phyloP scores from a whole-genome alignment of 2,329 filamentous ascomycete genomes.

The Aspergillus tamarii region DNA sequence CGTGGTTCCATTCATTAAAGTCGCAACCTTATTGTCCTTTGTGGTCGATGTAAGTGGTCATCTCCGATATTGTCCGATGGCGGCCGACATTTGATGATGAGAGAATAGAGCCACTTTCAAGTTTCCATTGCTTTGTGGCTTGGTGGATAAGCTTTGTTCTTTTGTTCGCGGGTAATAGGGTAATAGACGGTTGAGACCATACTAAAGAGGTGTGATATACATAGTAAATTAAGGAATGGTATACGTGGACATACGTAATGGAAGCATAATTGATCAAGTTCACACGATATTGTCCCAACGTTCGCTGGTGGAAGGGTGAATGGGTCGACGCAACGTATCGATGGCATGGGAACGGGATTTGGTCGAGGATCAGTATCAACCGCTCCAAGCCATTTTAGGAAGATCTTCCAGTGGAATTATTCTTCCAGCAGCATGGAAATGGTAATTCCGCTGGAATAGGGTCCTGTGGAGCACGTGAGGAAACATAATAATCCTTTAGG shows the following conservation, averaged over 20 bases:
- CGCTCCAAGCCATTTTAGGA: not conserved
- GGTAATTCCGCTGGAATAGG: not conserved
- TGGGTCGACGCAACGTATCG: too few species aligned
- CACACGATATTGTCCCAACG: not conserved
- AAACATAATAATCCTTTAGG: not conserved
- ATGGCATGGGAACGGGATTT: not conserved
- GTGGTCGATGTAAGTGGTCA: not conserved
- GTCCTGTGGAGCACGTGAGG: not conserved
- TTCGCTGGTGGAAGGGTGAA: not conserved
- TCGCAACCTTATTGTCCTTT: not conserved
- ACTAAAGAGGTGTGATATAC: not conserved
- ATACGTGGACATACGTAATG: not conserved
- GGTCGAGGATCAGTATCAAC: not conserved
- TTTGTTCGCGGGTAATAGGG: not conserved
- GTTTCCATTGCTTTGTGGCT: not conserved
- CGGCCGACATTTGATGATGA: not conserved
- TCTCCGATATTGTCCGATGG: not conserved
- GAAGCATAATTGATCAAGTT: not conserved
- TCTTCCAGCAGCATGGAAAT: not conserved
- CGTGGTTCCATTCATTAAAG: not conserved
- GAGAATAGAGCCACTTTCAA: not conserved
- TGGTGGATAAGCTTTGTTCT: not conserved
- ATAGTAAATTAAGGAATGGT: not conserved
- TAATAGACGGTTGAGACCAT: not conserved
- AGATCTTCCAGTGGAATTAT: not conserved